Percentiles rank a stretch among this genome's conserved stretches.
phyloP scores from a whole-genome alignment of 257 asterid genomes.

The Leonotis leonurus region DNA sequence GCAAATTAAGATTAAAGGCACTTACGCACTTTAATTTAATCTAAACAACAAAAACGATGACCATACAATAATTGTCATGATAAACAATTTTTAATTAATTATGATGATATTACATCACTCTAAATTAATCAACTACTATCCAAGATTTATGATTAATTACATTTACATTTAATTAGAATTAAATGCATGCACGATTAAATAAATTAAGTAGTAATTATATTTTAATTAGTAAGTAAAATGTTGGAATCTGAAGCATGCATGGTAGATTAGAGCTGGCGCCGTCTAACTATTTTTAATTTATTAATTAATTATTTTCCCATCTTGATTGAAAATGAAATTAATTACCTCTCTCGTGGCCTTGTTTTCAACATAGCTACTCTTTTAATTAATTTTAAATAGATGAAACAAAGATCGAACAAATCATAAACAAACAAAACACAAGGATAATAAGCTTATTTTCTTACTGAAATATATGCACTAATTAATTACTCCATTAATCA shows the following conservation, averaged over 20 bases:
- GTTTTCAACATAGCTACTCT: constrained; percentile 7
- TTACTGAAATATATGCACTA: neutral
- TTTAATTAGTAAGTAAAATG: neutral
- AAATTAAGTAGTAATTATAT: too few relatives aligned
- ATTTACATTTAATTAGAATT: too few relatives aligned
- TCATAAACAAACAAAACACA: neutral
- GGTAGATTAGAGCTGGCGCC: constrained; percentile 57
- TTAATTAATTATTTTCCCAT: neutral
- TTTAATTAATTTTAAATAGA: neutral
- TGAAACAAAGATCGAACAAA: neutral
- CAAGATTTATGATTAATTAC: too few relatives aligned
- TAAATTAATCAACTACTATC: too few relatives aligned
- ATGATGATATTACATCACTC: too few relatives aligned
- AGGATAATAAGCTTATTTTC: neutral
- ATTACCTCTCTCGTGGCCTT: neutral
- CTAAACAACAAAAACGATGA: neutral
- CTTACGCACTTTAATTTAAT: neutral
- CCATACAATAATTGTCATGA: too few relatives aligned
- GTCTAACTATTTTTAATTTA: constrained; percentile 17
- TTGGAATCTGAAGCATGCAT: constrained; percentile 10
- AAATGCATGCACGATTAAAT: too few relatives aligned
- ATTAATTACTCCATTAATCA: neutral
- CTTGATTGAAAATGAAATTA: constrained; percentile 9
- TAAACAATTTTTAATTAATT: too few relatives aligned
- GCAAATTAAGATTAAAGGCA: neutral